Percentiles rank a stretch among this genome's conserved stretches.
Evolutionary conservation across 768 basidiomycete species (phyloP).

Genomic region (Suillus subaureus): DNA sequence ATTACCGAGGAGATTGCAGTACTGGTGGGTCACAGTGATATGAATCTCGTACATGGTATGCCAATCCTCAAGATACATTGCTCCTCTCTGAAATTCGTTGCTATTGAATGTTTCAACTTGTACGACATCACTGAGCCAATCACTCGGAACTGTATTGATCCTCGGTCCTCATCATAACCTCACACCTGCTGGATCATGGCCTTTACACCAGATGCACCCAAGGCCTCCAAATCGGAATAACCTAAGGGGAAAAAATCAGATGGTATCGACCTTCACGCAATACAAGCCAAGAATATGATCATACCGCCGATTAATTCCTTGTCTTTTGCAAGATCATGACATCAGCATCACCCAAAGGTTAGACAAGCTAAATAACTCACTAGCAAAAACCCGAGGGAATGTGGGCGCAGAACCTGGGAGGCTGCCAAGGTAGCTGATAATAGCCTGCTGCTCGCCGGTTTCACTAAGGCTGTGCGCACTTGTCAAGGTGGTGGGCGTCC

Average conservation of each 20-base stretch:
- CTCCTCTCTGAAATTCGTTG: neutral
- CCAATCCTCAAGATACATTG: slow-evolving; percentile 1
- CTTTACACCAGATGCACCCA: neutral
- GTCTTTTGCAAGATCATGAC: neutral
- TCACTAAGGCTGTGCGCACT: slow-evolving; percentile 1
- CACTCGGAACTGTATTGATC: neutral
- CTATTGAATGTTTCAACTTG: neutral
- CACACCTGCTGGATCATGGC: neutral
- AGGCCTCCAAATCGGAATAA: neutral
- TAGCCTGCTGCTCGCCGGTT: slow-evolving; percentile 2
- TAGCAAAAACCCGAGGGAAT: slow-evolving; percentile 5
- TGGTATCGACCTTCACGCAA: neutral
- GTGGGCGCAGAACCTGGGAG: slow-evolving; percentile 2
- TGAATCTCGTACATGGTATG: slow-evolving; percentile 3
- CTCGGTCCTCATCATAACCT: neutral
- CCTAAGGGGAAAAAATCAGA: neutral
- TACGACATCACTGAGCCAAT: slow-evolving; percentile 3
- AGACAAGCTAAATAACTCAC: neutral
- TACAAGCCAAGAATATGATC: neutral
- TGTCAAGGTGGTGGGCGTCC: neutral
- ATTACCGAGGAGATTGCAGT: slow-evolving; percentile 5
- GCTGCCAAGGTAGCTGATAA: slow-evolving; percentile 2
- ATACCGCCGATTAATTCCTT: slow-evolving; percentile 2
- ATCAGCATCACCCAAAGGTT: neutral
- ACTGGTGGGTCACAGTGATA: neutral